phyloP scores from a whole-genome alignment of 768 basidiomycete genomes.

The Leccinum variicolor region DNA sequence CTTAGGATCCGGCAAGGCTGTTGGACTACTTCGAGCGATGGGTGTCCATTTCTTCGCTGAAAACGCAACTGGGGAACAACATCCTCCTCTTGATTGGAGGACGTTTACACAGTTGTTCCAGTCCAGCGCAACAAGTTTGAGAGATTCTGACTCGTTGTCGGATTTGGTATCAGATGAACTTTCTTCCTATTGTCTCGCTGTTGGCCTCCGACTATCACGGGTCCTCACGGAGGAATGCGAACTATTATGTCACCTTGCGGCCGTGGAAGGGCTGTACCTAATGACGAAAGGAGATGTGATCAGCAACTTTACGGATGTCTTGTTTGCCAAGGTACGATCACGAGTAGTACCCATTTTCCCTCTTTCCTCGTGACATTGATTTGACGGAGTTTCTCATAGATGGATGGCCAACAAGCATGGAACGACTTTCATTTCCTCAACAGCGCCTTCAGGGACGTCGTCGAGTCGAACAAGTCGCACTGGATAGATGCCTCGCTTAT shows the following conservation, averaged over 20 bases:
- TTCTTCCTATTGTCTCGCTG: slow-evolving; percentile 50
- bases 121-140: slow-evolving; percentile 29
- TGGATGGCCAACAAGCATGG: slow-evolving; percentile 73
- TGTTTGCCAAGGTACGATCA: slow-evolving; percentile 65
- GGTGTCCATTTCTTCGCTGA: slow-evolving; percentile 21
- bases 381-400: slow-evolving; percentile 39
- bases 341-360: slow-evolving; percentile 1
- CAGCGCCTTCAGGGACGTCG: slow-evolving; percentile 66
- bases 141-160: slow-evolving; percentile 62
- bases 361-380: background rate
- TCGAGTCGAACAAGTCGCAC: slow-evolving; percentile 45
- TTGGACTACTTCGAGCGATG: slow-evolving; percentile 69
- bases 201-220: slow-evolving; percentile 50
- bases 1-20: slow-evolving; percentile 69
- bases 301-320: slow-evolving; percentile 65
- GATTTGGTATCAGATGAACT: slow-evolving; percentile 62
- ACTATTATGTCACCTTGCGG: slow-evolving; percentile 56
- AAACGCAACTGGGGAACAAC: slow-evolving; percentile 13
- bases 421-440: slow-evolving; percentile 83
- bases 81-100: slow-evolving; percentile 36
- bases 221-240: slow-evolving; percentile 66
- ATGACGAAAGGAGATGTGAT: slow-evolving; percentile 79
- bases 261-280: slow-evolving; percentile 67
- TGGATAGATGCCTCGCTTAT: slow-evolving; percentile 71
- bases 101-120: slow-evolving; percentile 42